These are phyloP conservation scores for Pleurotus salmoneostramineus DNA, from an alignment of 768 basidiomycete species.

Conservation along the genomic window DNA sequence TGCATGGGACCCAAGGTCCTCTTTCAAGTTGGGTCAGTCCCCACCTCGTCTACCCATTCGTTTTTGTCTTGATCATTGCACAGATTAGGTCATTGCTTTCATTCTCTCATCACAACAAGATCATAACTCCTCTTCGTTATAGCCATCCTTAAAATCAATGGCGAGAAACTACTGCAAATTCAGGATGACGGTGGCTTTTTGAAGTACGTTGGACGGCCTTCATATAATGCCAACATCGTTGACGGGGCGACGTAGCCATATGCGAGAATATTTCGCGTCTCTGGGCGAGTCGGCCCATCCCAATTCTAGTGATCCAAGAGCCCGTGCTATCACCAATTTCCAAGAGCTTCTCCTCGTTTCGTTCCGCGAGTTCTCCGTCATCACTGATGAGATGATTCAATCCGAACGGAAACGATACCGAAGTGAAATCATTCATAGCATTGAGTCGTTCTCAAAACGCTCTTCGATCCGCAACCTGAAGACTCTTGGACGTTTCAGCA, in stretches of 20 bases:
- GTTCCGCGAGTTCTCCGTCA: constrained; percentile 95
- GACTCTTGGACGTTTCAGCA: constrained; percentile 73
- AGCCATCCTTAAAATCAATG: constrained; percentile 98
- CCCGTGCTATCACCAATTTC: constrained; percentile 93
- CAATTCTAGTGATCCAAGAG: constrained; percentile 78
- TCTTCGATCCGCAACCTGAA: constrained; percentile 85
- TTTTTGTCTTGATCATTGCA: constrained; percentile 3
- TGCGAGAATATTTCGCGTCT: constrained; percentile 93
- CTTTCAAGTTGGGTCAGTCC: constrained; percentile 92
- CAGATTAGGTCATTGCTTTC: constrained; percentile 21
- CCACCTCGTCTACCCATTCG: not conserved
- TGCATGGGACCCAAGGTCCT: constrained; percentile 99
- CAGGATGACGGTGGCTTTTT: constrained; percentile 98
- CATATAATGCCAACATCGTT: not conserved
- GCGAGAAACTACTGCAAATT: constrained; percentile 84
- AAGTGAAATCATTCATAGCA: constrained; percentile 85
- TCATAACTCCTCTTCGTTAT: constrained; percentile 12
- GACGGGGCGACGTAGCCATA: constrained; percentile 50
- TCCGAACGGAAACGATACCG: constrained; percentile 84
- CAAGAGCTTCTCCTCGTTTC: constrained; percentile 95
- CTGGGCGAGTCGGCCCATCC: constrained; percentile 95
- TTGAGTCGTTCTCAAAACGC: constrained; percentile 93
- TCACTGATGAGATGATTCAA: constrained; percentile 92
- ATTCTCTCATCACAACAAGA: constrained; percentile 5
- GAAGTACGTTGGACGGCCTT: constrained; percentile 48